These are phyloP conservation scores for Microbotryum violaceum DNA, from an alignment of 1,284 basidiomycete genomes.

Conservation along the genomic window DNA sequence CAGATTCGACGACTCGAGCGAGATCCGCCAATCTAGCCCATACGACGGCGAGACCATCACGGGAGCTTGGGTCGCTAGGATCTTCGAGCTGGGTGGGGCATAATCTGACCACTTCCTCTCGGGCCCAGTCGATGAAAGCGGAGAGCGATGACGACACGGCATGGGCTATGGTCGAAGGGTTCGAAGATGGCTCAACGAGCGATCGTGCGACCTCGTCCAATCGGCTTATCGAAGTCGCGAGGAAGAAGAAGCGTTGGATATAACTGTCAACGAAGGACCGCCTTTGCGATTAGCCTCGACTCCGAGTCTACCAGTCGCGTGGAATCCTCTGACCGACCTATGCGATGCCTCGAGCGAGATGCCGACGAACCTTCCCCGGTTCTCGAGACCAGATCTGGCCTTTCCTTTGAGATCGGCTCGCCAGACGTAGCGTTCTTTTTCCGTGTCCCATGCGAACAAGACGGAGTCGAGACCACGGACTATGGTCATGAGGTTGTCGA, in stretches of 20 bases:
- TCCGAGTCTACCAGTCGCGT: not conserved
- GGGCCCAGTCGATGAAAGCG: conserved; percentile 2
- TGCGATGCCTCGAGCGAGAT: not conserved
- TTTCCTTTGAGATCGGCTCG: conserved; percentile 5
- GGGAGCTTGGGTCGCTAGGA: not conserved
- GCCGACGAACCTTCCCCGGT: not conserved
- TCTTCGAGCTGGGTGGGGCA: too few relatives aligned
- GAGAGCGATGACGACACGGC: conserved; percentile 3
- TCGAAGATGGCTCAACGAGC: not conserved
- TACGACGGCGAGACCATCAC: not conserved
- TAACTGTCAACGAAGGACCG: not conserved
- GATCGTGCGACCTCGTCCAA: conserved; percentile 3
- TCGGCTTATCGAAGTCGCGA: conserved; percentile 3
- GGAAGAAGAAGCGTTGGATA: not conserved
- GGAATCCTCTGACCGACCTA: not conserved
- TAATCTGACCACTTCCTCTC: not conserved
- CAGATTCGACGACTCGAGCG: not conserved
- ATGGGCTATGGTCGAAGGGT: not conserved
- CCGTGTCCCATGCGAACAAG: conserved; percentile 4
- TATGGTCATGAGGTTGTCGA: not conserved
- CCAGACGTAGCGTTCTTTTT: conserved; percentile 2
- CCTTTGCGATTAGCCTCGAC: not conserved
- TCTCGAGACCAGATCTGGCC: not conserved
- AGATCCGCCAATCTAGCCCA: not conserved
- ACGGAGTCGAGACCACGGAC: conserved; percentile 1